Base-by-base conservation (phyloP, 2,329 filamentous ascomycete genomes). In the Capronia epimyces region DNA sequence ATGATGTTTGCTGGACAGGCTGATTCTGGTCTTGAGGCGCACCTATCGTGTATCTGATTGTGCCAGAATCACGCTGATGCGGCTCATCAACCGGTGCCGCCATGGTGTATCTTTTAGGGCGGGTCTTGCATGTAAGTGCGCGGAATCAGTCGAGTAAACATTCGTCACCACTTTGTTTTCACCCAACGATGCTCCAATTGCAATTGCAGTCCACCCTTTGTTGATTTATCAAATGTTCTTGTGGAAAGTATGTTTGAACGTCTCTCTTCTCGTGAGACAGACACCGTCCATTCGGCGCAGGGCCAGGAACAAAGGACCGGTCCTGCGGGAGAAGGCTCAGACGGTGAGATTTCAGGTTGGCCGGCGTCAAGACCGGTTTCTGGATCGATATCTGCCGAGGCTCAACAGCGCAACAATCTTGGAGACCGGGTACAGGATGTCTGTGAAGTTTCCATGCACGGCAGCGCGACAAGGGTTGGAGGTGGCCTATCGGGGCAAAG, bases 41-140 rank as follows among this genome's bases (percentile, higher is more conserved):
- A 25, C 58, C 58, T 43, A 59, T 57, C 22, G 43, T 57, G 47
- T 60, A 60, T 52, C 56, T 59, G 31, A 44, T 49, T 20, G 52
- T 45, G n/a, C 44, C 53, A 40, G 55, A 22, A 20, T 56, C 52
- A 5, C 53, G 50, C 43, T 58, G 53, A 16, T 48, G 46, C 47
- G 41, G 50, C 32, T 56, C 56, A 22, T 58, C 56, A 39, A 52
- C 46, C 32, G 49, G 55, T 43, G 52, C 49, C 37, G 55, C 55
- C 55, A 57, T 57, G 10, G 31, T 55, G 20, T 24, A 27, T 42
- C 15, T 24, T 24, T 42, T 47, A 44, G 27, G 32, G 29, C 29
- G 45, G 24, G 27, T 37, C 34, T 52, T 46, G 52, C 49, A 55
- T 52, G 49, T 52, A 56, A 31, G 21, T 22, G 46, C 4, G 49